A percentile compares a stretch with the other conserved stretches of the same genome.
phyloP scores from a whole-genome alignment of 352 stramenopile genomes.

The Phytophthora colocasiae region DNA sequence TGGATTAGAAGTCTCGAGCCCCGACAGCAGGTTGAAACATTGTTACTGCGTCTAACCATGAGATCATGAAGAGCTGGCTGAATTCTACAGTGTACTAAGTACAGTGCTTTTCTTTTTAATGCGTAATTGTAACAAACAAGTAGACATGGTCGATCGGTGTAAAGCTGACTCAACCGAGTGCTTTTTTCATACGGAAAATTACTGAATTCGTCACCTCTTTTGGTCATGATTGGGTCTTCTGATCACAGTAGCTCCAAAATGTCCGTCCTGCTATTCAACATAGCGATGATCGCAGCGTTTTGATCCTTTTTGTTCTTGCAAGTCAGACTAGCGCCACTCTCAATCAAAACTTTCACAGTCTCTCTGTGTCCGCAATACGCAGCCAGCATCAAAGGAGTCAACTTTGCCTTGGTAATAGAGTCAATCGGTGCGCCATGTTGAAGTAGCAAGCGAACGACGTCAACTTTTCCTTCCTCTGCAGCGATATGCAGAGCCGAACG shows the following conservation, averaged over 20 bases:
- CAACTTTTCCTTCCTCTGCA: constrained; percentile 13
- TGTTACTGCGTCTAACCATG: constrained; percentile 36
- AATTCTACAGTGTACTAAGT: constrained; percentile 30
- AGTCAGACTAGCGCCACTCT: background rate
- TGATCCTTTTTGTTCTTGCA: background rate
- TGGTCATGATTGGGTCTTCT: no score
- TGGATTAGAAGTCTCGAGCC: constrained; percentile 42
- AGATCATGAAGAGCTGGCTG: constrained; percentile 49
- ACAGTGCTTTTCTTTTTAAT: no score
- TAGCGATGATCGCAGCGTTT: no score
- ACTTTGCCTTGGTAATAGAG: background rate
- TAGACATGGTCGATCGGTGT: no score
- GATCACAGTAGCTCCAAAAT: no score
- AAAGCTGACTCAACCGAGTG: no score
- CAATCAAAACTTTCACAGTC: background rate
- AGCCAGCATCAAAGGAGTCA: constrained; percentile 11
- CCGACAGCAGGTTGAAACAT: constrained; percentile 46
- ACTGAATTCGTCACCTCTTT: no score
- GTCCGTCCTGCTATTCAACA: no score
- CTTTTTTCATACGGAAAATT: no score
- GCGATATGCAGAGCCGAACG: constrained; percentile 21
- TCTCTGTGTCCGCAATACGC: constrained; percentile 9
- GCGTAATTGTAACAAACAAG: no score
- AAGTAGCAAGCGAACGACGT: constrained; percentile 13
- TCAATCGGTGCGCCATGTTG: constrained; percentile 5